Conservation (phyloP, 768 basidiomycete species). For the Boletus rubropictus region DNA sequence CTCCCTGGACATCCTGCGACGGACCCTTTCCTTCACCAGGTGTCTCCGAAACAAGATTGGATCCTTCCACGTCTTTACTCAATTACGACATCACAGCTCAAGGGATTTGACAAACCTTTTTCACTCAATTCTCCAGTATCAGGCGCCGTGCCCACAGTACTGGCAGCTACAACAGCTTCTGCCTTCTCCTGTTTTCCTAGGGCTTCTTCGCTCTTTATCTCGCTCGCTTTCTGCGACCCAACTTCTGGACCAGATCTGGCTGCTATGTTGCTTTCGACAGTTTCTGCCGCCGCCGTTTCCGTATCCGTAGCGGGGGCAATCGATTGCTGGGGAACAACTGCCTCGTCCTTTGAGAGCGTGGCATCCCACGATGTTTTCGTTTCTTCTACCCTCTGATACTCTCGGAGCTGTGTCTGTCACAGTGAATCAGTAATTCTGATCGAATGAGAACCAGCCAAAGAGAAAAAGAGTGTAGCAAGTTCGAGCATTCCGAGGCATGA, state of each 20-base stretch:
- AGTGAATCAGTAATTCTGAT: constrained; percentile 5
- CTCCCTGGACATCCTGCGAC: constrained; percentile 1
- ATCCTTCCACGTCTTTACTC: background rate
- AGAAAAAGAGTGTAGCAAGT: background rate
- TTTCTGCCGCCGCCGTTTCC: background rate
- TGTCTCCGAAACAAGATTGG: background rate
- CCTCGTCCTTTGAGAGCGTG: background rate
- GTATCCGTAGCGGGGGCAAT: background rate
- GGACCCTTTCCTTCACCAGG: background rate
- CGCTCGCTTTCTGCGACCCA: background rate
- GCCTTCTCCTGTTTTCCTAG: background rate
- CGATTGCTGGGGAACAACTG: background rate
- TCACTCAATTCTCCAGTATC: background rate
- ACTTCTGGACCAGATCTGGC: background rate
- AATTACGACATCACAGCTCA: background rate
- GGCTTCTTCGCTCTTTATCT: background rate
- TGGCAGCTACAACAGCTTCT: background rate
- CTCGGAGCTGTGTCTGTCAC: constrained; percentile 2
- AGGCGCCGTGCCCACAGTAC: background rate
- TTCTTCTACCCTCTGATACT: background rate
- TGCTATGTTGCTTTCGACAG: background rate
- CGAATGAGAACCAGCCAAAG: background rate
- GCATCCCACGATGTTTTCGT: background rate
- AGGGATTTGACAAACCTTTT: constrained; percentile 9
- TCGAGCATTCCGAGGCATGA: background rate